These are phyloP conservation scores for Ceratocystis huliohia DNA, from an alignment of 2,329 filamentous ascomycete species.

Conservation along the genomic window DNA sequence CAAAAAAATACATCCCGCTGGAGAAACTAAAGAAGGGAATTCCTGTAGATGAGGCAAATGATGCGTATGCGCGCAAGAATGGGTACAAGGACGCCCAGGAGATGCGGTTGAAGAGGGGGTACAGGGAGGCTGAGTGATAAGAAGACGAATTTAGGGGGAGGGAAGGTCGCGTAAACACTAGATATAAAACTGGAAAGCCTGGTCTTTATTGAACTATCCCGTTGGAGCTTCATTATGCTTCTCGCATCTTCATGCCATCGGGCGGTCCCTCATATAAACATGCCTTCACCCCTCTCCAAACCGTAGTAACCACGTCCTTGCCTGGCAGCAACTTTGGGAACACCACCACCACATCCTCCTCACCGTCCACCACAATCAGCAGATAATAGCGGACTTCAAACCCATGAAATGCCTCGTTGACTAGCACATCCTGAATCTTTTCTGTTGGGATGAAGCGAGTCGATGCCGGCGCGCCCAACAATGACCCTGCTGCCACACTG, in stretches of 20 bases:
- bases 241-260: conserved; percentile 15
- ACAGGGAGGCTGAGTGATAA: conserved; percentile 24
- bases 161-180: conserved; percentile 21
- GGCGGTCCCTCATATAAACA: conserved; percentile 54
- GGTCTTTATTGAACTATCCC: conserved; percentile 7
- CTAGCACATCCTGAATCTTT: conserved; percentile 81
- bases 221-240: neutral
- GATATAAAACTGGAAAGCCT: conserved; percentile 3
- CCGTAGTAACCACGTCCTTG: conserved; percentile 63
- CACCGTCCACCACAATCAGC: conserved; percentile 77
- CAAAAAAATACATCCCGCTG: conserved; percentile 39
- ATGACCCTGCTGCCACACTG: conserved; percentile 38
- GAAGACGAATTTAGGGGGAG: too few relatives aligned
- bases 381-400: conserved; percentile 87
- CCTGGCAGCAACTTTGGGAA: conserved; percentile 72
- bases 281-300: conserved; percentile 74
- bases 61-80: conserved; percentile 48
- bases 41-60: conserved; percentile 43
- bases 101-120: conserved; percentile 30
- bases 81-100: conserved; percentile 43
- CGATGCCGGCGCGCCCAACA: conserved; percentile 43
- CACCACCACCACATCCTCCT: conserved; percentile 83
- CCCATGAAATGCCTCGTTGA: conserved; percentile 87
- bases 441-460: conserved; percentile 70
- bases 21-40: conserved; percentile 39